phyloP scores from a whole-genome alignment of 805 yeast species.

The Saccharomycopsis babjevae region DNA sequence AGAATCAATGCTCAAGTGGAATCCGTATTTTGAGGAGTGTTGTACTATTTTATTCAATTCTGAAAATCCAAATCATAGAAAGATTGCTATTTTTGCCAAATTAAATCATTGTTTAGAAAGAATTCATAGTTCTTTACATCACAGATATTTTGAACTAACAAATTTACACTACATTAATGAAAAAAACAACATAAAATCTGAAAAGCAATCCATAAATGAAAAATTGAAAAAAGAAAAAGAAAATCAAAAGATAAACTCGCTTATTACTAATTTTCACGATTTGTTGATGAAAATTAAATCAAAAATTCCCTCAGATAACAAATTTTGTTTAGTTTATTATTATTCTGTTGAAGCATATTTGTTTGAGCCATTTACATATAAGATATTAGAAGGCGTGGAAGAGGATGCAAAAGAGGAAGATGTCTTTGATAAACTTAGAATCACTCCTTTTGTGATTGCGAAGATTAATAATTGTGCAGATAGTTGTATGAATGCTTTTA shows the following conservation, averaged over 20 bases:
- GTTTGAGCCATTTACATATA: constrained; percentile 42
- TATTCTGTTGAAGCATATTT: constrained; percentile 59
- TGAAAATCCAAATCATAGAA: constrained; percentile 24
- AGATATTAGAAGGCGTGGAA: constrained; percentile 12
- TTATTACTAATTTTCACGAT: constrained; percentile 37
- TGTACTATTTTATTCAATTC: constrained; percentile 36
- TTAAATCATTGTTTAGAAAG: constrained; percentile 52
- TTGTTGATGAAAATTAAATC: constrained; percentile 33
- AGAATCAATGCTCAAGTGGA: constrained; percentile 52
- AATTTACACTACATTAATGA: not conserved
- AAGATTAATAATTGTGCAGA: constrained; percentile 42
- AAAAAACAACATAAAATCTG: not conserved
- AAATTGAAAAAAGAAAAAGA: not conserved
- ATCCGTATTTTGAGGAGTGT: constrained; percentile 49
- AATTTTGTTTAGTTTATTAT: constrained; percentile 38
- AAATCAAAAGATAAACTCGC: not conserved
- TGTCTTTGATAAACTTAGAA: not conserved
- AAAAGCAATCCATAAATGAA: not conserved
- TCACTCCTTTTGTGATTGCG: constrained; percentile 27
- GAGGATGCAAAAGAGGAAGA: constrained; percentile 1
- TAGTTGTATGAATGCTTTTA: constrained; percentile 42
- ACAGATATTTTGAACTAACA: constrained; percentile 24
- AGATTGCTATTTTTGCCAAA: constrained; percentile 49
- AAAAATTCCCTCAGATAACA: constrained; percentile 31
- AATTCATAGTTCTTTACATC: constrained; percentile 41